A percentile compares a stretch with the other conserved stretches of the same genome.
Evolutionary conservation across 805 yeast species (phyloP).

Genomic region (Nakazawaea wickerhamii): DNA sequence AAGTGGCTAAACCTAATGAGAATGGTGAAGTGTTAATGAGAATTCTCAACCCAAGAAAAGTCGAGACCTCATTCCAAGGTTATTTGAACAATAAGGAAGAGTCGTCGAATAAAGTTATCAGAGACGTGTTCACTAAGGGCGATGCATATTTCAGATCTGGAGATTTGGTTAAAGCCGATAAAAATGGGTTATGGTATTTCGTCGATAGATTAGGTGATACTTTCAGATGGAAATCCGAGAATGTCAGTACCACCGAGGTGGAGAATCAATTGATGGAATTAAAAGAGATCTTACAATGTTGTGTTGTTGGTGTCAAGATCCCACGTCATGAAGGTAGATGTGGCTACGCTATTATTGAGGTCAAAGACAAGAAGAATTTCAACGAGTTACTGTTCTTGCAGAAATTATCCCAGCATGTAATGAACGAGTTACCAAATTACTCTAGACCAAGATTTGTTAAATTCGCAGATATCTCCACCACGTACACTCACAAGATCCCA

Average conservation of each 20-base stretch:
- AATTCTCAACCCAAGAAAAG: conserved; percentile 53
- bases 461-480: conserved; percentile 57
- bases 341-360: conserved; percentile 77
- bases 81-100: conserved; percentile 77
- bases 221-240: conserved; percentile 94
- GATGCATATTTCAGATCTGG: conserved; percentile 92
- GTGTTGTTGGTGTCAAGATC: conserved; percentile 82
- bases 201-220: conserved; percentile 94
- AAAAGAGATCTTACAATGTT: conserved; percentile 52
- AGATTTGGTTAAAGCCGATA: conserved; percentile 69
- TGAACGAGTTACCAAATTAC: conserved; percentile 62
- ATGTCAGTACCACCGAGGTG: conserved; percentile 90
- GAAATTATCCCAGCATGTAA: conserved; percentile 31
- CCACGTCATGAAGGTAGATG: conserved; percentile 93
- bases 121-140: conserved; percentile 74
- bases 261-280: conserved; percentile 61
- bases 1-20: conserved; percentile 47
- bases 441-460: conserved; percentile 83
- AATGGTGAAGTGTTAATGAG: conserved; percentile 88
- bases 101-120: conserved; percentile 67
- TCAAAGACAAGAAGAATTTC: conserved; percentile 26
- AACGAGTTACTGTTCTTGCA: conserved; percentile 30
- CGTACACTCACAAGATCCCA: conserved; percentile 80
- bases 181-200: conserved; percentile 67
- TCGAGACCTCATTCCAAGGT: conserved; percentile 83